These are phyloP conservation scores for Hypoxylon sp. DNA, from an alignment of 2,329 filamentous ascomycete species.

Conservation along the genomic window DNA sequence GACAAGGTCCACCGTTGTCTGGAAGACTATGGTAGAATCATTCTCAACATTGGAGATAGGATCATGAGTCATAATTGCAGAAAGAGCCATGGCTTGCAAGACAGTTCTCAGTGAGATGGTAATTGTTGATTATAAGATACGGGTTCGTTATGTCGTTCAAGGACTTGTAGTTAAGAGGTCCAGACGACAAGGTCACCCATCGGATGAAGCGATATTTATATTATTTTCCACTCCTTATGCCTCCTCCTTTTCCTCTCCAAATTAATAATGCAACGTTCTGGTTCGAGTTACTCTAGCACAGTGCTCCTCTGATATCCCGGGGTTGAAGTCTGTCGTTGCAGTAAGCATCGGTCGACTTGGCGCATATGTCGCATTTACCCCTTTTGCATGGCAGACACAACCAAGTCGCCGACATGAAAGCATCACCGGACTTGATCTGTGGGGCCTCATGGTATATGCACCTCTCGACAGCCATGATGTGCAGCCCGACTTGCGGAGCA, in stretches of 20 bases:
- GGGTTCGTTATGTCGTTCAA: background rate
- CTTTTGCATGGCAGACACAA: constrained; percentile 7
- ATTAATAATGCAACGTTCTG: background rate
- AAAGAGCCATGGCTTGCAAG: constrained; percentile 25
- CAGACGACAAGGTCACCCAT: background rate
- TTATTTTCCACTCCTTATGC: background rate
- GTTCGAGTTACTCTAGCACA: background rate
- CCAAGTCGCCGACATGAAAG: constrained; percentile 18
- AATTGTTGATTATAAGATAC: background rate
- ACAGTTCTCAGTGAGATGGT: background rate
- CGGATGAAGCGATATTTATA: constrained; percentile 26
- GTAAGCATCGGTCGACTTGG: constrained; percentile 34
- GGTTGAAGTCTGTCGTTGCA: constrained; percentile 30
- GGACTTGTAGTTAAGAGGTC: background rate
- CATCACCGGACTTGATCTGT: constrained; percentile 17
- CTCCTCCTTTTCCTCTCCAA: background rate
- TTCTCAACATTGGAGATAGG: constrained; percentile 41
- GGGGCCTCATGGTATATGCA: constrained; percentile 20
- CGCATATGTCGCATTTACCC: constrained; percentile 35
- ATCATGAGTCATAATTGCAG: constrained; percentile 26
- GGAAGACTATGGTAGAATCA: constrained; percentile 40
- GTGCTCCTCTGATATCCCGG: constrained; percentile 2
- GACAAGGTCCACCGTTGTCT: constrained; percentile 40
- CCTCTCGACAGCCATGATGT: constrained; percentile 12
- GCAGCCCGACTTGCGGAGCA: background rate